phyloP scores from a whole-genome alignment of 2,329 filamentous ascomycete species.

The Colletotrichum sp. region DNA sequence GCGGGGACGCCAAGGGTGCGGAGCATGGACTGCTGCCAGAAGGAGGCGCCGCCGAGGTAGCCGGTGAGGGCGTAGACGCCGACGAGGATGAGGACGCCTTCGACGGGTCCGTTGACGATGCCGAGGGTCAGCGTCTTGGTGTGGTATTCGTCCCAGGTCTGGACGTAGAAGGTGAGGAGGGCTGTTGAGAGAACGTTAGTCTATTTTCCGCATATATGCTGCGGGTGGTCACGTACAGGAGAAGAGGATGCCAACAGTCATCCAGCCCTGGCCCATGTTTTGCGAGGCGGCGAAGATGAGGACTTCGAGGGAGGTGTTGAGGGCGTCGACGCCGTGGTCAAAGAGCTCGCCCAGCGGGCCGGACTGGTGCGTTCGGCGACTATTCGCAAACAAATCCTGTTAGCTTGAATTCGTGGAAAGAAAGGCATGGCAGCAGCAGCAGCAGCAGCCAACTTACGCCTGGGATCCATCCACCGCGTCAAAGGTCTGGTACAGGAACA shows the following conservation, averaged over 20 bases:
- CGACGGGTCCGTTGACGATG: slow-evolving; percentile 90
- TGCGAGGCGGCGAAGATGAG: slow-evolving; percentile 90
- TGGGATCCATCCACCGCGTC: slow-evolving; percentile 96
- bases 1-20: slow-evolving; percentile 72
- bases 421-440: neutral
- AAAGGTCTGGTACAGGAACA: slow-evolving; percentile 98
- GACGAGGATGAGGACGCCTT: slow-evolving; percentile 87
- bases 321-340: slow-evolving; percentile 95
- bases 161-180: slow-evolving; percentile 95
- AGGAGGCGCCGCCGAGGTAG: slow-evolving; percentile 83
- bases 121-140: slow-evolving; percentile 94
- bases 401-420: neutral
- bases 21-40: slow-evolving; percentile 89
- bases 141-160: slow-evolving; percentile 99
- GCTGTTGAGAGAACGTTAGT: slow-evolving; percentile 49
- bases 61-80: slow-evolving; percentile 84
- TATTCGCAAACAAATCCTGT: slow-evolving; percentile 35
- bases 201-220: neutral
- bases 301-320: slow-evolving; percentile 94
- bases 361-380: slow-evolving; percentile 87
- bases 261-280: slow-evolving; percentile 93
- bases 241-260: slow-evolving; percentile 83
- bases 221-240: slow-evolving; percentile 62
- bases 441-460: slow-evolving; percentile 65
- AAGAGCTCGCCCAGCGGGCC: slow-evolving; percentile 96